Evolutionary conservation across 2,329 filamentous ascomycete species (phyloP).

Genomic region (Botrytis medusae): DNA sequence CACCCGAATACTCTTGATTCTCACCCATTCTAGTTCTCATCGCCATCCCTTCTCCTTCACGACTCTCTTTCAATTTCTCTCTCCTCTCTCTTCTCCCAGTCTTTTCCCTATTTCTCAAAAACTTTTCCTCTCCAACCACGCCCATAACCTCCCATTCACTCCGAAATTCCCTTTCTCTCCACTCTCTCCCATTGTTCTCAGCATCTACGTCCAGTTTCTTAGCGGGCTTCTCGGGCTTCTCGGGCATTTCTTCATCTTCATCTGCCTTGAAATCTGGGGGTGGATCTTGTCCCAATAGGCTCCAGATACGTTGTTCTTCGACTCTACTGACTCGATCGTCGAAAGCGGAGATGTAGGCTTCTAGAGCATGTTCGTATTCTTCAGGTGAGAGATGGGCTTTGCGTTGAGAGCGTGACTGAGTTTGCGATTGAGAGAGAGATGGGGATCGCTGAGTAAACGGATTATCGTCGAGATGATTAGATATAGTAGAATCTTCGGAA

Average conservation of each 20-base stretch:
- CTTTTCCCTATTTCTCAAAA: constrained; percentile 30
- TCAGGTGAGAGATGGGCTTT: constrained; percentile 8
- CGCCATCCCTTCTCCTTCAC: not conserved
- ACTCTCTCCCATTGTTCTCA: constrained; percentile 25
- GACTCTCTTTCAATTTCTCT: not conserved
- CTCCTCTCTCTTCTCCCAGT: constrained; percentile 25
- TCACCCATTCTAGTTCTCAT: not conserved
- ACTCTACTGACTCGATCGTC: constrained; percentile 32
- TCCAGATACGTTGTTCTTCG: constrained; percentile 38
- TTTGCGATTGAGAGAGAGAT: constrained; percentile 8
- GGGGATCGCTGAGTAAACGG: constrained; percentile 3
- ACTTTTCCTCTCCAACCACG: constrained; percentile 29
- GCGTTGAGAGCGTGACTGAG: not conserved
- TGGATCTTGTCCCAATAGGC: constrained; percentile 33
- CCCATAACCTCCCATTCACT: constrained; percentile 38
- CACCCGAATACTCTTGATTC: not conserved
- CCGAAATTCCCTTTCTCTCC: constrained; percentile 36
- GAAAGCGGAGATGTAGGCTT: constrained; percentile 21
- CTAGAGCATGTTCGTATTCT: constrained; percentile 14
- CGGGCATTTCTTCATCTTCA: constrained; percentile 16
- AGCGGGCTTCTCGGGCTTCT: constrained; percentile 22
- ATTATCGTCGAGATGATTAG: not conserved
- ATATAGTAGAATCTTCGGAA: not conserved
- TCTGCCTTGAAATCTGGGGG: constrained; percentile 33
- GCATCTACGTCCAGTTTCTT: constrained; percentile 5